Evolutionary conservation across 495 filamentous ascomycete genomes (phyloP).

Genomic region (Penicillium samsonianum): DNA sequence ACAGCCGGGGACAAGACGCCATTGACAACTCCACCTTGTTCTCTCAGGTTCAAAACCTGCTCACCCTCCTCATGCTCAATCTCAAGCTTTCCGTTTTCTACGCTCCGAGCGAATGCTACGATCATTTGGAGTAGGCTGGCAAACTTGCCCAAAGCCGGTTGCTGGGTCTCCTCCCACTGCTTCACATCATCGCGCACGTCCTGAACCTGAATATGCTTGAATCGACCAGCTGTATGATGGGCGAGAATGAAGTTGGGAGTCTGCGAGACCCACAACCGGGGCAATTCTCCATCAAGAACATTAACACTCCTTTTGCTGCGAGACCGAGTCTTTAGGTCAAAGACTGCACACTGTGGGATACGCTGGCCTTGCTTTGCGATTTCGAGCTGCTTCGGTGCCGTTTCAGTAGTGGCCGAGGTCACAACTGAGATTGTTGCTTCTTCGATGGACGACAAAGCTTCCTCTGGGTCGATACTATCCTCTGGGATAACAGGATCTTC

Average conservation of each 20-base stretch:
- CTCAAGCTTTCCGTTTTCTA: conserved; percentile 42
- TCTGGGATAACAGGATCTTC: neutral
- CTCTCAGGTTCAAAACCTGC: conserved; percentile 46
- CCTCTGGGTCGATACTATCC: conserved; percentile 5
- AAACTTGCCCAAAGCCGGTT: conserved; percentile 29
- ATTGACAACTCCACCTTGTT: conserved; percentile 29
- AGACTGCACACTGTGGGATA: conserved; percentile 50
- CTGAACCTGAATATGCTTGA: conserved; percentile 52
- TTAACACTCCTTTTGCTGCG: conserved; percentile 35
- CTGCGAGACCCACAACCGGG: conserved; percentile 61
- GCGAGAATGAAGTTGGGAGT: conserved; percentile 63
- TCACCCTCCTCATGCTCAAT: conserved; percentile 34
- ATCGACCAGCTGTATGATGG: conserved; percentile 56
- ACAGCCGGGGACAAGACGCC: conserved; percentile 15
- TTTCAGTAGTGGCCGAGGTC: neutral
- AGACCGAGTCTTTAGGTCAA: conserved; percentile 68
- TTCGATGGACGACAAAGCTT: conserved; percentile 11
- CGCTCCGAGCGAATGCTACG: conserved; percentile 38
- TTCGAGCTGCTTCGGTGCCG: conserved; percentile 2
- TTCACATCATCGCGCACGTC: conserved; percentile 46
- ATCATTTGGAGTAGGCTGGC: conserved; percentile 42
- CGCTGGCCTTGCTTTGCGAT: conserved; percentile 12
- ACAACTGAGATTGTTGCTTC: neutral
- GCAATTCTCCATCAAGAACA: conserved; percentile 47
- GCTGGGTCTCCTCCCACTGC: conserved; percentile 55